Base-by-base conservation (phyloP, 768 basidiomycete genomes). In the Crassisporium funariophilum region DNA sequence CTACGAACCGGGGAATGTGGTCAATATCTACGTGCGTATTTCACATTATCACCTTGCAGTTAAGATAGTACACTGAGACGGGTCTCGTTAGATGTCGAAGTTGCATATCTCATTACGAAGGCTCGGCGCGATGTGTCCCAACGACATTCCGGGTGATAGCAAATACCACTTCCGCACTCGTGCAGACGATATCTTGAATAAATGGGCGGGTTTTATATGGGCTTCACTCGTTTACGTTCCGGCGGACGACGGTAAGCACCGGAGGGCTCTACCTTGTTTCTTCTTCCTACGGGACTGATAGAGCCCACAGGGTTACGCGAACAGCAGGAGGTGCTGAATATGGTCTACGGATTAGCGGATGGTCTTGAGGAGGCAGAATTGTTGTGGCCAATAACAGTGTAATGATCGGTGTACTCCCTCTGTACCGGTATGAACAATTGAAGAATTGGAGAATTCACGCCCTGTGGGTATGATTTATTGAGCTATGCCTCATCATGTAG, bases 101-200 rank as follows among this genome's bases (percentile, higher is more conserved):
- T 42, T 54, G 8, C 52, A 53, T 29, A 53, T 11, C 52, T 49
- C 22, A 37, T 53, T 15, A n/a, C 27, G 4, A 37, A 41, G n/a
- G 25, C 39, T 2, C 31, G 44, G 0, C 44, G n/a, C n/a, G n/a
- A n/a, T n/a, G n/a, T n/a, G n/a, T n/a, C n/a, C 52, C 9, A 49
- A 47, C n/a, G 43, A 48, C 4, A 20, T 53, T 11, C 52, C 47
- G 2, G 47, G 52, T 5, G 52, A 49, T 13, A 49, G 41, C 21
- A 33, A 49, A 17, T 53, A 53, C 33, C 43, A 53, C 44, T 49
- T 53, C 43, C 47, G 47, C 11, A 41, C 34, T 21, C 52, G 47
- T 2, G 52, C 52, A 4, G 29, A 20, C 6, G 34, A 22, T 5
- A 36, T 53, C 9, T 39, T 53, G 7, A 41, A 53, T 5, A 49